Evolutionary conservation across 2,329 filamentous ascomycete genomes (phyloP).

Genomic region (Graphilbum ipis-grandicollis): DNA sequence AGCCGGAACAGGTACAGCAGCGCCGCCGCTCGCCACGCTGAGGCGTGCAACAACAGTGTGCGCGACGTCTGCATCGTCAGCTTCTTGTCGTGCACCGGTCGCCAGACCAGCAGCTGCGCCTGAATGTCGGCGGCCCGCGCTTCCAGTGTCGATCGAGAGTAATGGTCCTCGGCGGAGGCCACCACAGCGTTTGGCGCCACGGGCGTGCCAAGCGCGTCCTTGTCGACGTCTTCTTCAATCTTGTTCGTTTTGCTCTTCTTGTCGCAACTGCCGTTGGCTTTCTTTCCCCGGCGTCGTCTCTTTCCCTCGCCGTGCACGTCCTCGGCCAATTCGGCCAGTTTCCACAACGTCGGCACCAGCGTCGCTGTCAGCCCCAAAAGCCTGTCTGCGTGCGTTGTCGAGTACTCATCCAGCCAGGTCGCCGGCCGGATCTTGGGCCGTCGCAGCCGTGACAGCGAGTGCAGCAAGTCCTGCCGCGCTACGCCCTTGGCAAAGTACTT

Average conservation of each 20-base stretch:
- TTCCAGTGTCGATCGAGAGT: conserved; percentile 3
- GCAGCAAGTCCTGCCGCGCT: conserved; percentile 8
- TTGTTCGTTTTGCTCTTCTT: no score
- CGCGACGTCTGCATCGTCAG: conserved; percentile 6
- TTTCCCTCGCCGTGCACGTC: conserved; percentile 7
- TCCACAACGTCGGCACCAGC: conserved; percentile 5
- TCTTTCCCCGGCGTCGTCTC: no score
- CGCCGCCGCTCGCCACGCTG: conserved; percentile 6
- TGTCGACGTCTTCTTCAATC: no score
- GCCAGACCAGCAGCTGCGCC: conserved; percentile 7
- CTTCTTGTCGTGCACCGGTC: conserved; percentile 5
- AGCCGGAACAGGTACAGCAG: conserved; percentile 7
- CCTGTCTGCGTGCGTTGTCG: conserved; percentile 6
- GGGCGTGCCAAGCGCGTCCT: no score
- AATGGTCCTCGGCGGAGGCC: no score
- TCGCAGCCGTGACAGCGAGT: conserved; percentile 6
- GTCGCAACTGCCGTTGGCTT: no score
- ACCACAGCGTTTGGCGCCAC: no score
- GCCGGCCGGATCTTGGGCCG: conserved; percentile 6
- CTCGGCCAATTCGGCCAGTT: conserved; percentile 6
- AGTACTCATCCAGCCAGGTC: conserved; percentile 7
- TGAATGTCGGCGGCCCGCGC: conserved; percentile 4
- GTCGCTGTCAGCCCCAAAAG: conserved; percentile 6
- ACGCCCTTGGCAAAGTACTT: conserved; percentile 8
- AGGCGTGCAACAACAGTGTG: conserved; percentile 6